Evolutionary conservation across 306 rosid species (phyloP), one percentile per base, ranked within the genome.

Genomic region (Alnus rubra): DNA sequence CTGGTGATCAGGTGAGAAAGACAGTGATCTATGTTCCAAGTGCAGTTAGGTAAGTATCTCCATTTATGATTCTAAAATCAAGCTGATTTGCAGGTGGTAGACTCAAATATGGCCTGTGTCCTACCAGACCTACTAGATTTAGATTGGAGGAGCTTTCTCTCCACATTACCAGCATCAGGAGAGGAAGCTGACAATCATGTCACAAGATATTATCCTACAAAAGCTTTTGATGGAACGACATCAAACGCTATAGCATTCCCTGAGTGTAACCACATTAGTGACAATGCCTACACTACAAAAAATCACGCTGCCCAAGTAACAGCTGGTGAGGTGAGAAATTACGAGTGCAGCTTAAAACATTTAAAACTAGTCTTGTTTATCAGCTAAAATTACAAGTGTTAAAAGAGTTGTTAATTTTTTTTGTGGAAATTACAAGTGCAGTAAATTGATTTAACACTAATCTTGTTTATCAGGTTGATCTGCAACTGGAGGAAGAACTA

Each of bases 1-100:
- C 76, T 51, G 71, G 72, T 2, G 14, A 7, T 9, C 80, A 85
- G 85, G 89, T 87, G 79, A 83, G 89, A 49, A 62, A 50, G 73
- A 45, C 31, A 30, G 35, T 11, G 42, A 80, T 49, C 3, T 15
- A 33, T 64, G 4, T 59, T 4, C 33, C 48, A 15, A 23, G 28
- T 23, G 47, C n/a, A 64, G 47, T 35, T 64, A 35, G 13, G 10
- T 16, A 35, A 47, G 14, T 67, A 9, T 42, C 4, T 14, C 37
- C 48, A 6, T 65, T 80, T 18, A 53, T 81, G 74, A 33, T 73
- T 76, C 65, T 64, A 73, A 23, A 45, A 82, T 65, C 85, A 84
- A 88, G 82, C 69, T 56, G 78, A 75, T 76, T 82, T 60, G 52
- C 84, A 67, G 18, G 31, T 77, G 49, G 28, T 23, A 23, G 28